phyloP scores from a whole-genome alignment of 805 yeast genomes.

The Blastobotrys americana region DNA sequence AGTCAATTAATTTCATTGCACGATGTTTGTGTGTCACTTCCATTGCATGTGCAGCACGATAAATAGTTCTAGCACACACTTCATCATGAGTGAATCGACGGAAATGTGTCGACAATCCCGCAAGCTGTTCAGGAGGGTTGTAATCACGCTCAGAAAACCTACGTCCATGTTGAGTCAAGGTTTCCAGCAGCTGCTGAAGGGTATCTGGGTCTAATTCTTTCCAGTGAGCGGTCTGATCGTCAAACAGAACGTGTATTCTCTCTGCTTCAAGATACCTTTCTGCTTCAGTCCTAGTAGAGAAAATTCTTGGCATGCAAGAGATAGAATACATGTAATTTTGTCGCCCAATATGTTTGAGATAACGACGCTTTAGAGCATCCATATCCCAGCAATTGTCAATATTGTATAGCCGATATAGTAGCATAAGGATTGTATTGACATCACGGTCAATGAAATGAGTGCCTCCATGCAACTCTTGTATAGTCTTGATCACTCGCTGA shows the following conservation, averaged over 20 bases:
- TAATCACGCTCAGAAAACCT: background rate
- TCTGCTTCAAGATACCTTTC: slow-evolving; percentile 2
- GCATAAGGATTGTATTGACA: background rate
- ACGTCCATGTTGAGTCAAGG: background rate
- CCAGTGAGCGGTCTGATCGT: background rate
- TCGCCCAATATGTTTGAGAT: slow-evolving; percentile 2
- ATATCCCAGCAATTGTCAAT: background rate
- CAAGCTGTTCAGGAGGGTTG: background rate
- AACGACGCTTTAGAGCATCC: background rate
- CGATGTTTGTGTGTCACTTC: background rate
- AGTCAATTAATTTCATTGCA: background rate
- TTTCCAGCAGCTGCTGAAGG: background rate
- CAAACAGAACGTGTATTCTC: background rate
- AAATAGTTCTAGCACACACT: background rate
- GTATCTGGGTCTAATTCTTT: background rate
- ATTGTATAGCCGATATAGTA: slow-evolving; percentile 2
- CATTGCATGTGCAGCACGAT: background rate
- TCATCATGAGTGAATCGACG: background rate
- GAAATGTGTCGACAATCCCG: background rate
- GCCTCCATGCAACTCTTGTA: slow-evolving; percentile 3
- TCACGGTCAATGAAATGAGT: background rate
- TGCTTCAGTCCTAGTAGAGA: background rate
- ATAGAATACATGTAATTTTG: background rate
- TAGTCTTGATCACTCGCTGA: background rate
- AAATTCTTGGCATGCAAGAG: background rate